Base-by-base conservation (phyloP, 495 filamentous ascomycete species). In the Penicillium malachiteum region DNA sequence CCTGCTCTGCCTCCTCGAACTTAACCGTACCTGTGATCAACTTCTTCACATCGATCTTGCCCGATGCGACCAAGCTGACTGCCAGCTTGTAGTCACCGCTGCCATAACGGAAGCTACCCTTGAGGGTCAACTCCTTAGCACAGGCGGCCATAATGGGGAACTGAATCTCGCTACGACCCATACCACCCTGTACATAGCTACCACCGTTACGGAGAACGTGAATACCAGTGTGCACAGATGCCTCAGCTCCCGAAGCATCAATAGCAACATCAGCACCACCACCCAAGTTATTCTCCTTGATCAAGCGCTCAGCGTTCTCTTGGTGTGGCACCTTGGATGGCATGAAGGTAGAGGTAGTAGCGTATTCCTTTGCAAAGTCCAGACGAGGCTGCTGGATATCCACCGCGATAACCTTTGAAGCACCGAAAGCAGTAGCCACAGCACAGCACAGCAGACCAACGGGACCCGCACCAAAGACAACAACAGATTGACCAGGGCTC, bases 131-230 rank as follows among this genome's bases (percentile, higher is more conserved):
- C 55, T 78, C 83, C 58, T 80, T 78, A 13, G 76, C 77, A 62
- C 76, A 81, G n/a, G 76, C 74, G 3, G 73, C 76, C 65, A 78
- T 81, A 56, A 85, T 84, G 1, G 82, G 81, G 62, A 84, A 81
- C 2, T 59, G 65, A 42, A 83, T 78, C 62, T 83, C 79, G 57
- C 75, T 77, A 45, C 76, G 76, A 0, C 81, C 82, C 78, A 86
- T 80, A 13, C 83, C 84, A 41, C 78, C 81, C 62, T 87, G 82
- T 3, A 86, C 82, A 56, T 80, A 85, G 6, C 75, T 83, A 11
- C 83, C 82, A 8, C 81, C 81, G 50, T 69, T 72, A 35, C 74
- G 76, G 9, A 80, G 64, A 31, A 77, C 75, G 51, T 81, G 72
- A 30, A 83, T 76, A 7, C 79, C 81, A 0, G 77, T 77, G 57